Percentiles rank a stretch among this genome's conserved stretches.
phyloP scores from a whole-genome alignment of 164 flowering plant species.

The Vitis rotundifolia region DNA sequence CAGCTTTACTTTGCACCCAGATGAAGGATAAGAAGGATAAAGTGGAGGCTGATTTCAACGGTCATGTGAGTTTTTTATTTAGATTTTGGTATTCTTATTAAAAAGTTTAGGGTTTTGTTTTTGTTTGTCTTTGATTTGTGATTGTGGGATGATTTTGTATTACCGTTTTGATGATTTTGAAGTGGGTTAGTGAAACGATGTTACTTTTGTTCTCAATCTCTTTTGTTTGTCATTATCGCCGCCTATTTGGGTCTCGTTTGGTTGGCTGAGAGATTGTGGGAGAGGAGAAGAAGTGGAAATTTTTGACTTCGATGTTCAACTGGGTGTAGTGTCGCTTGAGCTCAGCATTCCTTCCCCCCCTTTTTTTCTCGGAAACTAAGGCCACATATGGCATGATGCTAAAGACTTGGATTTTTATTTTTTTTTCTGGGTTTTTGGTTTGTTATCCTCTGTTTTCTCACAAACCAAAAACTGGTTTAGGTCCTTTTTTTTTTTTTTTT shows the following conservation, averaged over 20 bases:
- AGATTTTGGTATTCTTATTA: neutral
- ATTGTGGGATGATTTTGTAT: neutral
- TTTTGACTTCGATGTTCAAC: neutral
- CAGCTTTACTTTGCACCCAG: neutral
- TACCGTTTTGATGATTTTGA: neutral
- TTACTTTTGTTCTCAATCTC: neutral
- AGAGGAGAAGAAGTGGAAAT: neutral
- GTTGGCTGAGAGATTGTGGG: slow-evolving; percentile 9
- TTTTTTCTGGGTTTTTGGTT: too few relatives aligned
- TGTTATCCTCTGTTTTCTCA: too few relatives aligned
- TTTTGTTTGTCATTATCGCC: neutral
- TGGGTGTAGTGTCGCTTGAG: neutral
- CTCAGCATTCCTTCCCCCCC: neutral
- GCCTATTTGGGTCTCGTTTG: neutral
- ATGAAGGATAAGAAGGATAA: neutral
- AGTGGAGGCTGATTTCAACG: neutral
- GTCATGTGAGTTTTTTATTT: slow-evolving; percentile 14
- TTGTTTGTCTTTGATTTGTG: slow-evolving; percentile 6
- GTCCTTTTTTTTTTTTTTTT: too few relatives aligned
- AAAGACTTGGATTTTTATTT: too few relatives aligned
- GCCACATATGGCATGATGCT: neutral
- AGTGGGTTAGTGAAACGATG: neutral
- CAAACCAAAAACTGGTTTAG: too few relatives aligned
- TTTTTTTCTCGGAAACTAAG: neutral
- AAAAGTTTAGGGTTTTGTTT: neutral